Evolutionary conservation across 352 stramenopile genomes (phyloP).

Genomic region (Globisporangium yorkense): DNA sequence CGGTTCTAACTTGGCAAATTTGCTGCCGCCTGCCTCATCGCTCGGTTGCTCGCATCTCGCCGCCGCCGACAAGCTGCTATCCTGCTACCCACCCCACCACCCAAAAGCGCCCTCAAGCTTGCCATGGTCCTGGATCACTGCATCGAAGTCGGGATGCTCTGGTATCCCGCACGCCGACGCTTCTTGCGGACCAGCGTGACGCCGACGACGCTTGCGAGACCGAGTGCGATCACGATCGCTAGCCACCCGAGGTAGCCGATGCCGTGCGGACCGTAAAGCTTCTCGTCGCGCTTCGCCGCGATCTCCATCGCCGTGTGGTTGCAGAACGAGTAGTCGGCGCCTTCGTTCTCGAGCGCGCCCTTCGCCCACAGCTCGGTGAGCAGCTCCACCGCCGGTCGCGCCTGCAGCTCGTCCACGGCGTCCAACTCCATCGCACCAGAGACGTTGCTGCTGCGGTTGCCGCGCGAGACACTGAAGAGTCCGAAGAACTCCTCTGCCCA

Average conservation of each 20-base stretch:
- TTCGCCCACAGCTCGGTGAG: slow-evolving; percentile 42
- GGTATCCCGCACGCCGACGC: slow-evolving; percentile 21
- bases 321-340: slow-evolving; percentile 30
- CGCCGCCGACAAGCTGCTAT: background rate
- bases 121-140: background rate
- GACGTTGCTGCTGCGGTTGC: slow-evolving; percentile 4
- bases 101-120: background rate
- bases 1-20: no score
- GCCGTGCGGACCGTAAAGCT: slow-evolving; percentile 15
- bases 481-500: slow-evolving; percentile 66
- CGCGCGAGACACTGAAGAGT: slow-evolving; percentile 20
- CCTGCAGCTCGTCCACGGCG: slow-evolving; percentile 26
- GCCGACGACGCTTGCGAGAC: slow-evolving; percentile 11
- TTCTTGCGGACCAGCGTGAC: slow-evolving; percentile 13
- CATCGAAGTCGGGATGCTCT: slow-evolving; percentile 2
- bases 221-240: slow-evolving; percentile 2
- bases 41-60: no score
- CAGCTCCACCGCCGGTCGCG: slow-evolving; percentile 45
- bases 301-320: slow-evolving; percentile 3
- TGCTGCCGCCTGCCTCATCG: no score
- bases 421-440: slow-evolving; percentile 4
- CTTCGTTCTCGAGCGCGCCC: slow-evolving; percentile 26
- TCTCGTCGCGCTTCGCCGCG: slow-evolving; percentile 5
- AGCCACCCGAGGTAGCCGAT: slow-evolving; percentile 17
- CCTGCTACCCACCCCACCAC: background rate